These are phyloP conservation scores for Sugiyamaella smithiae DNA, from an alignment of 805 yeast genomes.

Conservation along the genomic window DNA sequence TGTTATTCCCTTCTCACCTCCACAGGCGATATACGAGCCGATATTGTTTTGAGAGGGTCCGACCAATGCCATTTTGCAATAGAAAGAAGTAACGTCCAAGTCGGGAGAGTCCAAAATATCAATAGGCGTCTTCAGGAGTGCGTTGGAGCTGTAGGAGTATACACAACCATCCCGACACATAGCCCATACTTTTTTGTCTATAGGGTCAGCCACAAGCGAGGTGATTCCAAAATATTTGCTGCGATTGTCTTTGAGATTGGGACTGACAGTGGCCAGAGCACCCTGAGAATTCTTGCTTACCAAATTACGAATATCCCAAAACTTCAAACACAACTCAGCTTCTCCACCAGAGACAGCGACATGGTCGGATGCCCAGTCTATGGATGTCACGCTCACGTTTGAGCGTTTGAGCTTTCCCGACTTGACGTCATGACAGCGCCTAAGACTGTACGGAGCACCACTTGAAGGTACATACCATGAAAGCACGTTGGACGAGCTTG, in stretches of 20 bases:
- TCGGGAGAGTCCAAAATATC: conserved; percentile 12
- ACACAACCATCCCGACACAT: conserved; percentile 20
- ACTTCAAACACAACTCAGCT: conserved; percentile 20
- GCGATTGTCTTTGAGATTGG: not conserved
- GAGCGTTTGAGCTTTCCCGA: conserved; percentile 11
- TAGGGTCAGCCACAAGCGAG: conserved; percentile 19
- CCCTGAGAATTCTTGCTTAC: conserved; percentile 6
- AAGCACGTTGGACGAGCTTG: not conserved
- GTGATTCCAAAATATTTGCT: conserved; percentile 19
- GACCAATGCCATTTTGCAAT: conserved; percentile 20
- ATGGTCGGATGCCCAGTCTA: conserved; percentile 24
- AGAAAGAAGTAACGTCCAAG: conserved; percentile 21
- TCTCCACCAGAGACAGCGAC: conserved; percentile 23
- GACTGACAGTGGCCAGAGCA: conserved; percentile 6
- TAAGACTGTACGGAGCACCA: not conserved
- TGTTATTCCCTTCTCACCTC: conserved; percentile 19
- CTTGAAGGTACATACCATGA: not conserved
- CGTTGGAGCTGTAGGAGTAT: conserved; percentile 14
- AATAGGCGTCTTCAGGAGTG: conserved; percentile 4
- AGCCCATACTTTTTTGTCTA: conserved; percentile 25
- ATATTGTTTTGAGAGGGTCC: conserved; percentile 10
- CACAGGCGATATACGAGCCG: conserved; percentile 22
- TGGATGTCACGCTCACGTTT: conserved; percentile 22
- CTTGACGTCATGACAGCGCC: conserved; percentile 15
- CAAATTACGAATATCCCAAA: conserved; percentile 30